phyloP scores from a whole-genome alignment of 208 protist genomes.

The Jaenimonas drosophilae region DNA sequence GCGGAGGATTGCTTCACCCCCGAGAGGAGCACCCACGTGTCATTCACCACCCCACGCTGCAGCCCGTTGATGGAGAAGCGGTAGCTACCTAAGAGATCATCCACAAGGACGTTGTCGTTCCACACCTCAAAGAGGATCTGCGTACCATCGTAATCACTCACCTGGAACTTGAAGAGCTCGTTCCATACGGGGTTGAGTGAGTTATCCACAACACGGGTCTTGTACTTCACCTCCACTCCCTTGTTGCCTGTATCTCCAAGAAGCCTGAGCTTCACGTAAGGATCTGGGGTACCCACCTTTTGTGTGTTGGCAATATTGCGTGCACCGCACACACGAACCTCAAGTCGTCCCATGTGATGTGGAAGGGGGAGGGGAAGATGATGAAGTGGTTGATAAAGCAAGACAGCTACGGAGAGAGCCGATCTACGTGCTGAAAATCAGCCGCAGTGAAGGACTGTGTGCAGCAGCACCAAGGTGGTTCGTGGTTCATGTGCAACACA shows the following conservation, averaged over 20 bases:
- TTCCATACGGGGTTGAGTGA: slow-evolving; percentile 55
- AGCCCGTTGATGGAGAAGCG: slow-evolving; percentile 37
- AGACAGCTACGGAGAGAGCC: too few relatives aligned
- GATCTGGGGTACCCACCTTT: slow-evolving; percentile 34
- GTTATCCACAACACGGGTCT: slow-evolving; percentile 26
- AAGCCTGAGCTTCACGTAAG: slow-evolving; percentile 58
- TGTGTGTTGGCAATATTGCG: slow-evolving; percentile 45
- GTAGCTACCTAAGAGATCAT: slow-evolving; percentile 51
- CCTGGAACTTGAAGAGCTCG: slow-evolving; percentile 64
- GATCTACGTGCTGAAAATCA: too few relatives aligned
- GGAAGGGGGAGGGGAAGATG: too few relatives aligned
- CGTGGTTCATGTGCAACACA: too few relatives aligned
- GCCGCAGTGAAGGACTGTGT: too few relatives aligned
- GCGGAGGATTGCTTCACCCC: slow-evolving; percentile 30
- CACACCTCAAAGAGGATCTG: slow-evolving; percentile 56
- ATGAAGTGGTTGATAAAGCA: too few relatives aligned
- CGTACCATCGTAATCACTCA: slow-evolving; percentile 31
- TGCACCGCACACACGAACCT: slow-evolving; percentile 48
- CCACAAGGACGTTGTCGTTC: slow-evolving; percentile 54
- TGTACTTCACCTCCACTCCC: slow-evolving; percentile 33
- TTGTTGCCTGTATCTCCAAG: slow-evolving; percentile 25
- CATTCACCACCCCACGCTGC: slow-evolving; percentile 38
- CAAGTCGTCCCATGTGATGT: slow-evolving; percentile 71
- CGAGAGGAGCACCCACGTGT: slow-evolving; percentile 38
- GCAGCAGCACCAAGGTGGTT: too few relatives aligned